Base-by-base conservation (phyloP, 2,329 filamentous ascomycete species). In the Fusarium algeriense region DNA sequence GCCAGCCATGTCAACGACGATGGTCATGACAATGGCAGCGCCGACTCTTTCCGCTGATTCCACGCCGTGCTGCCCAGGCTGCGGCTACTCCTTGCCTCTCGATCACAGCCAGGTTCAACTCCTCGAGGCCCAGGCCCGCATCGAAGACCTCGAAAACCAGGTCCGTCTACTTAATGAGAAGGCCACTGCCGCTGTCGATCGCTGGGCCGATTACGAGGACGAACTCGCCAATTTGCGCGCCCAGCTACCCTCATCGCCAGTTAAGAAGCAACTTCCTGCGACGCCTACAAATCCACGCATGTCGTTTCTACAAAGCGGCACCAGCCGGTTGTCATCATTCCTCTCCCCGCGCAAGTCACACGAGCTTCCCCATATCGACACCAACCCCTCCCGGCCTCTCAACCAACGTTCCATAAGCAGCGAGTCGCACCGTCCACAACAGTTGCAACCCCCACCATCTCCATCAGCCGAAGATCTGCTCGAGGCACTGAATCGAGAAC, bases 121-220 rank as follows among this genome's bases (percentile, higher is more conserved):
- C 35, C 81, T 84, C 32, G 82, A 83, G 59, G 86, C 89, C 60
- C 88, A 90, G 78, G 83, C 85, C 67, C 86, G 89, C 76, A 91
- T 93, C 75, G 82, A 86, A 69, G 91, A 94, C 75, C 85, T 95
- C 46, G 89, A 94, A 80, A 85, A 87, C 38, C 92, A 94, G 77
- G 89, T 95, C 58, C 86, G 87, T 60, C 81, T 90, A 58, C 86
- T 95, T 64, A 93, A 90, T 79, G 85, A 92, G 73, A 93, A 93
- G 80, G 91, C 91, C 60, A 87, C 90, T 6, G 88, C 89, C 37
- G 85, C 85, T 78, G 86, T 89, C 69, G 87, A 90, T 80, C 87
- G 86, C 78, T 90, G 88, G 87, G 91, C 92, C 77, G 91, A 94
- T 83, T 94, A 94, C 85, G 93, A 95, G 81, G 92, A 94, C 80